A percentile compares a stretch with the other conserved stretches of the same genome.
Evolutionary conservation across 2,329 filamentous ascomycete genomes (phyloP).

Genomic region (Trichoderma cornu-damae): DNA sequence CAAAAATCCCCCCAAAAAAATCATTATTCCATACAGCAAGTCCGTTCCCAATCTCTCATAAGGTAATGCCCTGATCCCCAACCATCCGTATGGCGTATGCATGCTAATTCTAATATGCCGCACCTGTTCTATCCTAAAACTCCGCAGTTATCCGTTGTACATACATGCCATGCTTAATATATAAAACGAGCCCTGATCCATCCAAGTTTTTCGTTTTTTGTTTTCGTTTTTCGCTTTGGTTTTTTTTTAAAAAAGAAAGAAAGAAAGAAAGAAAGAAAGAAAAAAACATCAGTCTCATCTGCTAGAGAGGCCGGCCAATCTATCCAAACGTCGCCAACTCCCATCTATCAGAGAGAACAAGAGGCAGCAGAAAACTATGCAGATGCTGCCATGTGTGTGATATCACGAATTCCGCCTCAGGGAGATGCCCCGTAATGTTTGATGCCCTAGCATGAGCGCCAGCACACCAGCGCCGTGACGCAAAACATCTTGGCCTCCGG

Average conservation of each 20-base stretch:
- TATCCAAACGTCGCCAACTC: neutral
- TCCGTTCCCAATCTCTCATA: neutral
- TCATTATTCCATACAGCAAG: neutral
- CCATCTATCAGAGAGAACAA: neutral
- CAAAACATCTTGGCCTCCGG: constrained; percentile 22
- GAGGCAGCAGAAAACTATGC: neutral
- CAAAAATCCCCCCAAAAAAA: neutral
- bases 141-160: neutral
- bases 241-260: no score
- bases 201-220: neutral
- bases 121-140: neutral
- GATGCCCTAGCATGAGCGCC: constrained; percentile 32
- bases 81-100: neutral
- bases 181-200: neutral
- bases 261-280: no score
- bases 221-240: no score
- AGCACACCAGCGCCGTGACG: constrained; percentile 30
- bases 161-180: neutral
- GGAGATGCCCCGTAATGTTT: constrained; percentile 16
- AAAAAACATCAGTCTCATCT: neutral
- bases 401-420: neutral
- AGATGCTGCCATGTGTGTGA: neutral
- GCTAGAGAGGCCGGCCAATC: no score
- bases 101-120: constrained; percentile 1
- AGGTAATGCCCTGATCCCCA: neutral